A percentile compares a stretch with the other conserved stretches of the same genome.
These are phyloP conservation scores for Boechera divaricarpa DNA, from an alignment of 345 rosid genomes.

Conservation along the genomic window DNA sequence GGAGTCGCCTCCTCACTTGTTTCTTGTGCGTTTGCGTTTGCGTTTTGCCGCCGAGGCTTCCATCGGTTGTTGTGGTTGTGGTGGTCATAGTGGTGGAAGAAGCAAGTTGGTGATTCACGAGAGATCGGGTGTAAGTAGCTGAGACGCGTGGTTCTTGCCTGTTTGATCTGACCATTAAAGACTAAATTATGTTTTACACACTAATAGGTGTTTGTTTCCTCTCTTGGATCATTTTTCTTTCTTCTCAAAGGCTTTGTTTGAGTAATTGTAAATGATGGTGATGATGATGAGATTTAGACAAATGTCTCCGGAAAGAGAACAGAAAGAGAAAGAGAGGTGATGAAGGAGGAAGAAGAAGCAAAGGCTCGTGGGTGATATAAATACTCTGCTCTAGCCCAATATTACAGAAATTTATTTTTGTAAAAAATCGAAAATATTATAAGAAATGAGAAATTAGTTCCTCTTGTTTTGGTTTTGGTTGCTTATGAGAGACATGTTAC, in stretches of 20 bases:
- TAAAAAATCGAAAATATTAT: neutral
- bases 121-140: slow-evolving; percentile 38
- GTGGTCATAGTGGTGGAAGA: slow-evolving; percentile 55
- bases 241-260: slow-evolving; percentile 28
- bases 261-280: slow-evolving; percentile 20
- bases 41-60: slow-evolving; percentile 37
- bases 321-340: slow-evolving; percentile 40
- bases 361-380: slow-evolving; percentile 45
- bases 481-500: neutral
- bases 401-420: neutral
- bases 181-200: neutral
- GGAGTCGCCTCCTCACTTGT: slow-evolving; percentile 94
- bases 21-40: slow-evolving; percentile 73
- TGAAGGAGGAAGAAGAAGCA: slow-evolving; percentile 36
- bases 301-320: slow-evolving; percentile 38
- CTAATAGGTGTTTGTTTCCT: neutral
- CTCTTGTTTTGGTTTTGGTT: neutral
- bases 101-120: slow-evolving; percentile 51
- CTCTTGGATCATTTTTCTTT: slow-evolving; percentile 8
- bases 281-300: slow-evolving; percentile 33
- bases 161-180: slow-evolving; percentile 31
- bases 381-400: slow-evolving; percentile 42
- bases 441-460: neutral
- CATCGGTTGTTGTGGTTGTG: slow-evolving; percentile 40
- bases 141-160: slow-evolving; percentile 41